Evolutionary conservation across 805 yeast genomes (phyloP).

Genomic region (Saturnispora hagleri): DNA sequence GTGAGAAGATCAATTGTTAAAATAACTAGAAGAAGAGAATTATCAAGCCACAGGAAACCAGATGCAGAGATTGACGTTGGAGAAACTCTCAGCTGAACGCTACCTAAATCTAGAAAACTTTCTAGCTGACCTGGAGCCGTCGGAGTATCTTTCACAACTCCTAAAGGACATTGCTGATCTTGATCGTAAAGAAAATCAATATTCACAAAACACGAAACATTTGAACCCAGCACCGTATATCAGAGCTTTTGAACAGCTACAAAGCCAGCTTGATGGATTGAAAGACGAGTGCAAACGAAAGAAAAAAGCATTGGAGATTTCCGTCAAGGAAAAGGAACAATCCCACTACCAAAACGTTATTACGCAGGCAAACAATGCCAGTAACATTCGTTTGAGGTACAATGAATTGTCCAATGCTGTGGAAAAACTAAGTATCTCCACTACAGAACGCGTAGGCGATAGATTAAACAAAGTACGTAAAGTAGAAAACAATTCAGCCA

Average conservation of each 20-base stretch:
- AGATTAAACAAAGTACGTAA: slow-evolving; percentile 57
- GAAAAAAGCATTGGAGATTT: slow-evolving; percentile 43
- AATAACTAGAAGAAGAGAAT: not conserved
- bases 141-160: slow-evolving; percentile 73
- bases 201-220: slow-evolving; percentile 33
- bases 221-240: slow-evolving; percentile 93
- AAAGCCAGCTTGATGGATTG: slow-evolving; percentile 58
- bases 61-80: slow-evolving; percentile 16
- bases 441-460: slow-evolving; percentile 63
- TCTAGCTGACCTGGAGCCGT: slow-evolving; percentile 59
- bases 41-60: not conserved
- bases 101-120: slow-evolving; percentile 41
- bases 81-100: slow-evolving; percentile 24
- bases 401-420: slow-evolving; percentile 43
- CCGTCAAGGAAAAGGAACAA: slow-evolving; percentile 52
- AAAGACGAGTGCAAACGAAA: slow-evolving; percentile 44
- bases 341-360: slow-evolving; percentile 62
- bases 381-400: slow-evolving; percentile 39
- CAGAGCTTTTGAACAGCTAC: slow-evolving; percentile 81
- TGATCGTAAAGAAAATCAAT: not conserved
- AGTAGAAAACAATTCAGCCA: slow-evolving; percentile 63
- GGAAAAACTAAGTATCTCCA: slow-evolving; percentile 41
- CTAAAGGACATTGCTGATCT: slow-evolving; percentile 30
- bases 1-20: not conserved
- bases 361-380: slow-evolving; percentile 35